phyloP scores from a whole-genome alignment of 441 rosid genomes.

The Breynia disticha region DNA sequence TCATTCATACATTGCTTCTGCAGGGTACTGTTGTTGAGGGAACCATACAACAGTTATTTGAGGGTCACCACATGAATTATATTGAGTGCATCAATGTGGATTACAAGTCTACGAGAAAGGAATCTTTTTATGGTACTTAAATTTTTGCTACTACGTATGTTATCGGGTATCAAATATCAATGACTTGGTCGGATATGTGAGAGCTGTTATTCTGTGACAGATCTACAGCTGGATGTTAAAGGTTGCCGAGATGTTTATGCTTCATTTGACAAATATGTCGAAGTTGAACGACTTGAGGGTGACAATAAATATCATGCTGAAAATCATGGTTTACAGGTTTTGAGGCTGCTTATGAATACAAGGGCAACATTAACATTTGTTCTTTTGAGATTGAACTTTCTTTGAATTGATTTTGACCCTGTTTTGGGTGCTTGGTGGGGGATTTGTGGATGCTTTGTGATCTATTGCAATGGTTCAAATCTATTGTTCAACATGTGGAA shows the following conservation, averaged over 20 bases:
- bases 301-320: constrained; percentile 94
- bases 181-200: constrained; percentile 7
- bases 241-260: constrained; percentile 95
- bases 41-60: constrained; percentile 82
- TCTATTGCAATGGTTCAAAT: no score
- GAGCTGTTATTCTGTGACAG: constrained; percentile 31
- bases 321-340: constrained; percentile 89
- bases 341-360: constrained; percentile 10
- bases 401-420: no score
- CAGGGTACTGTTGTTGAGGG: constrained; percentile 98
- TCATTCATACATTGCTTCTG: constrained; percentile 13
- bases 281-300: constrained; percentile 95
- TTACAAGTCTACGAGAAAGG: constrained; percentile 84
- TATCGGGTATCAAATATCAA: constrained; percentile 9
- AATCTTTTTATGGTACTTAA: constrained; percentile 72
- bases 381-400: no score
- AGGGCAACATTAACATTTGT: no score
- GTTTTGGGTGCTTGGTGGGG: no score
- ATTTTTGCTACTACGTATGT: constrained; percentile 9
- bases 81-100: constrained; percentile 93
- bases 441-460: no score
- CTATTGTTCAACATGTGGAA: not conserved
- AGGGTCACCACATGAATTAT: constrained; percentile 91
- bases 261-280: constrained; percentile 94
- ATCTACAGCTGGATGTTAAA: constrained; percentile 97